Evolutionary conservation across 306 rosid genomes (phyloP).

Genomic region (Rosa multiflora): DNA sequence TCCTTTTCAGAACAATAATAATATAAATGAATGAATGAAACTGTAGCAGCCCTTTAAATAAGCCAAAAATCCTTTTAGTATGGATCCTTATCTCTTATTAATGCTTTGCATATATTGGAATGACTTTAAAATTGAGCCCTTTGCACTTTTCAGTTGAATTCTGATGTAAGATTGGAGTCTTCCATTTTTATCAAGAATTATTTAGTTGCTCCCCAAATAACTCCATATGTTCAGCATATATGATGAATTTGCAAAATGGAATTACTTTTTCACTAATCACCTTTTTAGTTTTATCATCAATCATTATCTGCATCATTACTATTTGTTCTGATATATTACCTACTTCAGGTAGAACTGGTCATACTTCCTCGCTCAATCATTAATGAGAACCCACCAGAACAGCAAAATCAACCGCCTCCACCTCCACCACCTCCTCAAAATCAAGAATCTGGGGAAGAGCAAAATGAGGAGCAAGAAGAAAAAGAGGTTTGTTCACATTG

Average conservation of each 20-base stretch:
- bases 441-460: conserved; percentile 82
- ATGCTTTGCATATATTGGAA: background rate
- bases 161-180: background rate
- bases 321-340: conserved; percentile 29
- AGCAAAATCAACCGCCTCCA: conserved; percentile 93
- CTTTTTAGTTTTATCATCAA: background rate
- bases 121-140: background rate
- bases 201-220: background rate
- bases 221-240: background rate
- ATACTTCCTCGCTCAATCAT: conserved; percentile 81
- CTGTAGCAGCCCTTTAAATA: background rate
- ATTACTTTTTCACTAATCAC: background rate
- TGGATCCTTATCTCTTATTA: background rate
- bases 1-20: background rate
- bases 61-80: background rate
- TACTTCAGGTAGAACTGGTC: conserved; percentile 85
- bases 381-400: conserved; percentile 86
- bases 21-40: background rate
- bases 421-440: conserved; percentile 98
- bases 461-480: conserved; percentile 74
- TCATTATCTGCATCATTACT: conserved; percentile 10
- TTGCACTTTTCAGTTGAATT: background rate
- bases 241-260: background rate
- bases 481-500: conserved; percentile 56
- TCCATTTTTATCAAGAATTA: background rate